These are phyloP conservation scores for Saccharomycopsis fermentans DNA, from an alignment of 805 yeast species.

Conservation along the genomic window DNA sequence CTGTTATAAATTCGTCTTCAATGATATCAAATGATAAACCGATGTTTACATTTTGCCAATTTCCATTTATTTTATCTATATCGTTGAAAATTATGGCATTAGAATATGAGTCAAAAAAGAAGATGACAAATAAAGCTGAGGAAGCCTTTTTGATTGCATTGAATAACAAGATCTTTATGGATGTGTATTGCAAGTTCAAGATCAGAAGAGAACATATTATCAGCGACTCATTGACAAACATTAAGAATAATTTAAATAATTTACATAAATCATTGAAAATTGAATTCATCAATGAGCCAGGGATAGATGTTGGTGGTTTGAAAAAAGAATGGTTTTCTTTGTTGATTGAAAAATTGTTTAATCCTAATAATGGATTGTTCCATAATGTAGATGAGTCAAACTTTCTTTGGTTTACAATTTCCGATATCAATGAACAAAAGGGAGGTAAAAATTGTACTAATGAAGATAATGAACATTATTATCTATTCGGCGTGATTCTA, in stretches of 20 bases:
- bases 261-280: conserved; percentile 67
- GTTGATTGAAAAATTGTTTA: conserved; percentile 59
- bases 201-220: conserved; percentile 62
- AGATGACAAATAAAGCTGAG: conserved; percentile 81
- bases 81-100: conserved; percentile 75
- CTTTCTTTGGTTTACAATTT: conserved; percentile 63
- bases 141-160: conserved; percentile 76
- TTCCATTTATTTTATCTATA: conserved; percentile 69
- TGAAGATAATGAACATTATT: conserved; percentile 45
- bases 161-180: conserved; percentile 48
- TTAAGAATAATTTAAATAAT: conserved; percentile 45
- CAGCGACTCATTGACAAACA: conserved; percentile 61
- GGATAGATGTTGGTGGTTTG: conserved; percentile 92
- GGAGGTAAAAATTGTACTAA: conserved; percentile 18
- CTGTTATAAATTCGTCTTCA: conserved; percentile 11
- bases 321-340: conserved; percentile 89
- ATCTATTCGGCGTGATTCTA: conserved; percentile 72
- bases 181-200: conserved; percentile 56
- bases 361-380: conserved; percentile 60
- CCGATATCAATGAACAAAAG: conserved; percentile 29
- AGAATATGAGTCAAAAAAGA: conserved; percentile 70
- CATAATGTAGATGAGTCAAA: conserved; percentile 56
- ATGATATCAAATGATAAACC: conserved; percentile 15
- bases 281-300: conserved; percentile 81
- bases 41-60: conserved; percentile 62